Conservation (phyloP, 805 yeast genomes). For the Saccharomycopsis fodiens region DNA sequence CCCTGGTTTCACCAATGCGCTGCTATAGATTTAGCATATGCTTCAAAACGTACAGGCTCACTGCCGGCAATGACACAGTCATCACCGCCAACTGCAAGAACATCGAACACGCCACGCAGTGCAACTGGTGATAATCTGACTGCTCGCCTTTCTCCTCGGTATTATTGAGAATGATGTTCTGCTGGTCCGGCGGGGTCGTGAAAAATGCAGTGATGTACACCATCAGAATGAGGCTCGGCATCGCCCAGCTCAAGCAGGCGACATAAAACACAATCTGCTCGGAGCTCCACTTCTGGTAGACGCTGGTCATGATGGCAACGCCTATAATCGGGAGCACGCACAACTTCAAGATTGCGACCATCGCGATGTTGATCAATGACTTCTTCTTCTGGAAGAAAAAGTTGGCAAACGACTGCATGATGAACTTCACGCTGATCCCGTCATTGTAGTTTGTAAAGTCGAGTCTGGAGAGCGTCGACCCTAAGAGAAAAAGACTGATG, state of each 20-base stretch:
- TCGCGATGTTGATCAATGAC: conserved; percentile 43
- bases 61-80: not conserved
- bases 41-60: conserved; percentile 6
- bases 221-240: conserved; percentile 84
- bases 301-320: conserved; percentile 51
- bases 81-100: conserved; percentile 7
- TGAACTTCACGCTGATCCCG: not conserved
- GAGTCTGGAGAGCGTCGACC: conserved; percentile 81
- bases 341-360: conserved; percentile 50
- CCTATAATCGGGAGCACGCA: conserved; percentile 77
- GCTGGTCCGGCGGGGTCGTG: conserved; percentile 2
- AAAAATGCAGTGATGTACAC: conserved; percentile 81
- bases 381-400: conserved; percentile 3
- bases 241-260: conserved; percentile 63
- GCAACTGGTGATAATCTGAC: conserved; percentile 3
- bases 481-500: conserved; percentile 68
- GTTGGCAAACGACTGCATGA: not conserved
- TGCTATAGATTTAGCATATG: conserved; percentile 5
- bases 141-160: not conserved
- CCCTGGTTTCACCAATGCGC: too few relatives aligned
- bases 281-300: conserved; percentile 34
- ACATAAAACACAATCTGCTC: conserved; percentile 54
- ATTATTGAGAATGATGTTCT: not conserved
- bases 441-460: conserved; percentile 22
- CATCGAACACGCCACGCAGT: conserved; percentile 8